Evolutionary conservation across 2,329 filamentous ascomycete genomes (phyloP).

Genomic region (Penicillium sclerotiorum): DNA sequence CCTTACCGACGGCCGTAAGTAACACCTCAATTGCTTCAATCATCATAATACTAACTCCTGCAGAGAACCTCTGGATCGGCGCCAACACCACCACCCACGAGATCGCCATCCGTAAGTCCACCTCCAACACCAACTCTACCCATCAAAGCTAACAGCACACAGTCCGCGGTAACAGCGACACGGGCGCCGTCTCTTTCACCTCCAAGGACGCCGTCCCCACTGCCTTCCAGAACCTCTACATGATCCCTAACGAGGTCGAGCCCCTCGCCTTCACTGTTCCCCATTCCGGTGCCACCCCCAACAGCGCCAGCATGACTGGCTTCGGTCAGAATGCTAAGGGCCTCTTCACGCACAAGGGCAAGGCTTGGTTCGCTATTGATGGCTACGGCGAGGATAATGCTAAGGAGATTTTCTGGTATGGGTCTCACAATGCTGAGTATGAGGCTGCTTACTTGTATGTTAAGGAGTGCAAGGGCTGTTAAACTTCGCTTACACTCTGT

Average conservation of each 20-base stretch:
- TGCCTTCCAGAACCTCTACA: slow-evolving; percentile 32
- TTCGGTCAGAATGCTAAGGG: slow-evolving; percentile 32
- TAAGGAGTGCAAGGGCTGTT: slow-evolving; percentile 30
- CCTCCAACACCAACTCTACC: background rate
- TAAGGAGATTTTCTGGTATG: slow-evolving; percentile 33
- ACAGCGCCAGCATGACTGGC: slow-evolving; percentile 23
- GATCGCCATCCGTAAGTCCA: slow-evolving; percentile 30
- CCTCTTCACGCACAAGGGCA: slow-evolving; percentile 29
- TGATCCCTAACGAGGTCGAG: slow-evolving; percentile 25
- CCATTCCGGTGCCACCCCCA: slow-evolving; percentile 31
- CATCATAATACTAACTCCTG: background rate
- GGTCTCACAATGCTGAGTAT: slow-evolving; percentile 26
- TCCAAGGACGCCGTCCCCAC: slow-evolving; percentile 25
- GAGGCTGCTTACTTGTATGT: slow-evolving; percentile 24
- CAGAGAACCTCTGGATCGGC: slow-evolving; percentile 28
- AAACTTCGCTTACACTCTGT: too few species aligned
- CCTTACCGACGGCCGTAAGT: slow-evolving; percentile 30
- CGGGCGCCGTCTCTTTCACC: slow-evolving; percentile 29
- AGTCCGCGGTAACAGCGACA: slow-evolving; percentile 26
- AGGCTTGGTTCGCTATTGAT: slow-evolving; percentile 30
- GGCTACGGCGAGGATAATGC: slow-evolving; percentile 22
- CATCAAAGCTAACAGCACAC: background rate
- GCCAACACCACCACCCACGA: slow-evolving; percentile 23
- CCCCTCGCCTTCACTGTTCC: slow-evolving; percentile 28
- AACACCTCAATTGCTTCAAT: background rate